Conservation (phyloP, 2,329 filamentous ascomycete species). For the Colletotrichum agaves region DNA sequence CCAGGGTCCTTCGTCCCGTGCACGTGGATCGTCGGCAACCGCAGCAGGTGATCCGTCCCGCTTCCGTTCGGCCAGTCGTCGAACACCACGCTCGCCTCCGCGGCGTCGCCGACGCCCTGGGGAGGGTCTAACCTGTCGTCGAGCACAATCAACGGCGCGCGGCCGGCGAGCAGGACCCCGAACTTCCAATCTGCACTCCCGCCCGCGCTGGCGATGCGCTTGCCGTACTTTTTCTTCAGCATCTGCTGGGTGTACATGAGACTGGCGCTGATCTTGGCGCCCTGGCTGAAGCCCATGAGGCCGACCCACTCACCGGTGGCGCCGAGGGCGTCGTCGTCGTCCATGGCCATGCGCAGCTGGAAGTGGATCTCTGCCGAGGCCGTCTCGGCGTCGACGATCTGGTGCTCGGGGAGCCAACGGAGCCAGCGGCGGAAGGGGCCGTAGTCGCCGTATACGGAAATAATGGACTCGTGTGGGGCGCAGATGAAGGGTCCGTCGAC, state of each 20-base stretch:
- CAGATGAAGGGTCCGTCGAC: conserved; percentile 75
- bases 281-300: conserved; percentile 74
- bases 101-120: conserved; percentile 40
- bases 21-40: conserved; percentile 73
- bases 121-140: conserved; percentile 47
- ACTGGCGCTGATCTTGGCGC: conserved; percentile 70
- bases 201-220: conserved; percentile 40
- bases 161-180: conserved; percentile 70
- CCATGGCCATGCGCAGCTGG: conserved; percentile 59
- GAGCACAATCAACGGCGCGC: conserved; percentile 68
- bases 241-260: conserved; percentile 72
- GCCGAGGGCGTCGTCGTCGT: conserved; percentile 58
- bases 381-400: conserved; percentile 60
- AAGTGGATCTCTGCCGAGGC: conserved; percentile 54
- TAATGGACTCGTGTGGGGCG: conserved; percentile 69
- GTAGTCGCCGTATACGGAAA: conserved; percentile 71
- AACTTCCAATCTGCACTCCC: conserved; percentile 63
- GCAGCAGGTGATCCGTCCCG: conserved; percentile 58
- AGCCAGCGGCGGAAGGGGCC: conserved; percentile 74
- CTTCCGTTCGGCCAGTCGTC: conserved; percentile 55
- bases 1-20: conserved; percentile 72
- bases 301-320: conserved; percentile 69
- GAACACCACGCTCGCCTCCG: conserved; percentile 49
- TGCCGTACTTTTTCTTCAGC: conserved; percentile 50
- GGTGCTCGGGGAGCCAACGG: conserved; percentile 69